Evolutionary conservation across 2,329 filamentous ascomycete species (phyloP).

Genomic region (Alternaria novae-zelandiae): DNA sequence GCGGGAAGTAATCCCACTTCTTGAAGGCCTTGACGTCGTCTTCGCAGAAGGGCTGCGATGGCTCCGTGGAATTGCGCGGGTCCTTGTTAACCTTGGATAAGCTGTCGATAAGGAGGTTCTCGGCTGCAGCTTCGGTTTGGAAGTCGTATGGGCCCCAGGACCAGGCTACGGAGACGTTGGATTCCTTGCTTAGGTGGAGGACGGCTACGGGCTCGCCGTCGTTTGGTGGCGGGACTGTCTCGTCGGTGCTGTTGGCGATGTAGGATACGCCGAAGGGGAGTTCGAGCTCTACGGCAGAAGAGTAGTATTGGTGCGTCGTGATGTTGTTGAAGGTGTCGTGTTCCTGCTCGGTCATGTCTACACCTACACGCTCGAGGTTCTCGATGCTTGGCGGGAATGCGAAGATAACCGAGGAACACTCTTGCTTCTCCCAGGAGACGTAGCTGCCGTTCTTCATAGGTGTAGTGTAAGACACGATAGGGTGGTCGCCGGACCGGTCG

Average conservation of each 20-base stretch:
- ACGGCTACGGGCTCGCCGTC: slow-evolving; percentile 44
- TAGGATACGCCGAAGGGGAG: slow-evolving; percentile 48
- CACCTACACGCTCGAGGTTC: slow-evolving; percentile 40
- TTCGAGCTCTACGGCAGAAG: slow-evolving; percentile 40
- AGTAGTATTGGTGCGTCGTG: slow-evolving; percentile 46
- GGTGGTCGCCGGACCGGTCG: slow-evolving; percentile 42
- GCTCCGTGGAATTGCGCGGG: slow-evolving; percentile 38
- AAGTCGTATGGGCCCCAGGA: slow-evolving; percentile 47
- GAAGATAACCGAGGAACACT: slow-evolving; percentile 45
- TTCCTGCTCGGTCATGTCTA: slow-evolving; percentile 44
- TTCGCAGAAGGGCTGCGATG: slow-evolving; percentile 23
- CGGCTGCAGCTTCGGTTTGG: slow-evolving; percentile 35
- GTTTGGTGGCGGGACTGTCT: slow-evolving; percentile 39
- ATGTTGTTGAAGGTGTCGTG: slow-evolving; percentile 41
- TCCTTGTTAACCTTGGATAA: slow-evolving; percentile 46
- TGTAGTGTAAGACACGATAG: slow-evolving; percentile 41
- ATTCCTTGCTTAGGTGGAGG: slow-evolving; percentile 37
- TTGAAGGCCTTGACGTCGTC: slow-evolving; percentile 42
- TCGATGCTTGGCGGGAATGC: slow-evolving; percentile 45
- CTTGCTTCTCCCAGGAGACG: slow-evolving; percentile 41
- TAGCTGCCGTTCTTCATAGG: slow-evolving; percentile 34
- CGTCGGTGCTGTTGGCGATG: slow-evolving; percentile 33
- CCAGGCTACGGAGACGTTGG: slow-evolving; percentile 44
- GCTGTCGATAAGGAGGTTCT: slow-evolving; percentile 37
- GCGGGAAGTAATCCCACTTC: slow-evolving; percentile 50